Evolutionary conservation across 2,329 filamentous ascomycete species (phyloP).

Genomic region (Grosmannia serpens): DNA sequence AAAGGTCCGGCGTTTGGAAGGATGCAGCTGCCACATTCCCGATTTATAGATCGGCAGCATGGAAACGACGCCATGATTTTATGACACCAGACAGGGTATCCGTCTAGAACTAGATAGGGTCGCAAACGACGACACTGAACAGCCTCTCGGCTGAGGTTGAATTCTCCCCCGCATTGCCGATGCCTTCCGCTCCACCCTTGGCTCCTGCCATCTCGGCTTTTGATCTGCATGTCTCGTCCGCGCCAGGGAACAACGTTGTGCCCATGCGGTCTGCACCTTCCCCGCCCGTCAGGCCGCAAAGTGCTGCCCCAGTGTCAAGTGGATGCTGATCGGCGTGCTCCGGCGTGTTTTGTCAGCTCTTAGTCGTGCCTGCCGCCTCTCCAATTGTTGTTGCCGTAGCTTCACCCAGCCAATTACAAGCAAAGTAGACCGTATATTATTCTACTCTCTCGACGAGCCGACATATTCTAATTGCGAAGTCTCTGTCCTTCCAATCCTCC

Average conservation of each 20-base stretch:
- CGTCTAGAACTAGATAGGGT: background rate
- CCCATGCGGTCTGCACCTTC: background rate
- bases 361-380: background rate
- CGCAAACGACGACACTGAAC: background rate
- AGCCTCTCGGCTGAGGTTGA: too few species aligned
- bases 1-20: background rate
- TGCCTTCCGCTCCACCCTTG: too few species aligned
- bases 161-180: background rate
- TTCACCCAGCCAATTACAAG: too few species aligned
- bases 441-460: background rate
- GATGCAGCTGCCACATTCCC: background rate
- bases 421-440: too few species aligned
- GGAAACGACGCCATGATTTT: background rate
- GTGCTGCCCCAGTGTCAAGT: background rate
- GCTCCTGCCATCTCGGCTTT: background rate
- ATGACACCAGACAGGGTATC: background rate
- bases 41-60: background rate
- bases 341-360: slow-evolving; percentile 3
- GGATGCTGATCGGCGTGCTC: background rate
- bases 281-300: too few species aligned
- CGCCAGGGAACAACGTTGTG: slow-evolving; percentile 1
- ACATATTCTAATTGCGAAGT: background rate
- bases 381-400: too few species aligned
- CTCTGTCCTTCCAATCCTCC: background rate
- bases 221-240: background rate